phyloP scores from a whole-genome alignment of 495 filamentous ascomycete genomes.

The Penicilliopsis zonata region DNA sequence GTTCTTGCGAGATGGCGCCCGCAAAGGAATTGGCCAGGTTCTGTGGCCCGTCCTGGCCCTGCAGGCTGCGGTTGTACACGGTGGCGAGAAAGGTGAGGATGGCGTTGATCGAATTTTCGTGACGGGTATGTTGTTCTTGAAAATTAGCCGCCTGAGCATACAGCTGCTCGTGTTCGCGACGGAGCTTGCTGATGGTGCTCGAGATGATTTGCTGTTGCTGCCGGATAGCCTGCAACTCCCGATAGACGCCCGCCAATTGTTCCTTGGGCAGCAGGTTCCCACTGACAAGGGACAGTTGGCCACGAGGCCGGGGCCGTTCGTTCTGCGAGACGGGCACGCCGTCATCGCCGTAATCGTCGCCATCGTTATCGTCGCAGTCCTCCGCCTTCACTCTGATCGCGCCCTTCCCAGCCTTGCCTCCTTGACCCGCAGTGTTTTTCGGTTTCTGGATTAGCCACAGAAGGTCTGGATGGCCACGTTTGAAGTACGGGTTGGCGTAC shows the following conservation, averaged over 20 bases:
- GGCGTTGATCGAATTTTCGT: slow-evolving; percentile 96
- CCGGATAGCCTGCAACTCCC: slow-evolving; percentile 69
- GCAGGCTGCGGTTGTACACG: slow-evolving; percentile 75
- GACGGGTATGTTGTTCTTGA: slow-evolving; percentile 82
- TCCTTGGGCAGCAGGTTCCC: slow-evolving; percentile 49
- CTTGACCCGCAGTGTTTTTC: slow-evolving; percentile 47
- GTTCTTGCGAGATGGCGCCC: slow-evolving; percentile 53
- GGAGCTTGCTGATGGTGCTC: slow-evolving; percentile 61
- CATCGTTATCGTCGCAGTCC: slow-evolving; percentile 53
- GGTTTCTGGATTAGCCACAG: slow-evolving; percentile 98
- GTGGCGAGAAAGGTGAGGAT: slow-evolving; percentile 95
- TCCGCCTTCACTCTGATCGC: slow-evolving; percentile 52
- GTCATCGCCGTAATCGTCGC: slow-evolving; percentile 55
- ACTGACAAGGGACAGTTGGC: slow-evolving; percentile 30
- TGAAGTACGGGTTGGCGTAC: slow-evolving; percentile 95
- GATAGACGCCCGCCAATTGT: slow-evolving; percentile 64
- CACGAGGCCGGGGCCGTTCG: slow-evolving; percentile 20
- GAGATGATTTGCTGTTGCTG: slow-evolving; percentile 77
- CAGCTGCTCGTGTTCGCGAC: slow-evolving; percentile 75
- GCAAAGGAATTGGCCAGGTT: slow-evolving; percentile 63
- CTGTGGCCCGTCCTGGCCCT: slow-evolving; percentile 47
- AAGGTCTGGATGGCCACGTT: slow-evolving; percentile 80
- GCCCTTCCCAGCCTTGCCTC: slow-evolving; percentile 36
- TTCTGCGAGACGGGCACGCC: slow-evolving; percentile 19
- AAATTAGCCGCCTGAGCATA: slow-evolving; percentile 85